Conservation (phyloP, 2,329 filamentous ascomycete species). For the Nemania sp. region DNA sequence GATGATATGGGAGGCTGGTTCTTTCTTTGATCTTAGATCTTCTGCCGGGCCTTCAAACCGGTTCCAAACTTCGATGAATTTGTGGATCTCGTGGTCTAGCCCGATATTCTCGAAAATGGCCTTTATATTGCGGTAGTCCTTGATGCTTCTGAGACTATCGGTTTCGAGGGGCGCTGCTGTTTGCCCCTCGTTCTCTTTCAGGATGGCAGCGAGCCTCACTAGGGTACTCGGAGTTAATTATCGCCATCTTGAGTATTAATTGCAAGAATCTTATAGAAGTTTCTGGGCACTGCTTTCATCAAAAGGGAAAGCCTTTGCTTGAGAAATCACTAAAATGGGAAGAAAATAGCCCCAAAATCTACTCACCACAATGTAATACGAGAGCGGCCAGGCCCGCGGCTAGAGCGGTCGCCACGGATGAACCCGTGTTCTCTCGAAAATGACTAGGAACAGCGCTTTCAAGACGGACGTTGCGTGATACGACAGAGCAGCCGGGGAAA, state of each 20-base stretch:
- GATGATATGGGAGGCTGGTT: no score
- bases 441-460: neutral
- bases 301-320: no score
- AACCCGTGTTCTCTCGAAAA: neutral
- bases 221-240: no score
- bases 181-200: neutral
- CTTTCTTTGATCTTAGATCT: no score
- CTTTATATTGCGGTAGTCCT: constrained; percentile 5
- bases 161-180: neutral
- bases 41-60: neutral
- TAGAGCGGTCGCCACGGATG: neutral
- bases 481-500: neutral
- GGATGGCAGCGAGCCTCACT: no score
- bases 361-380: neutral
- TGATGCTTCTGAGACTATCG: neutral
- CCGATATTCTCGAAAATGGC: constrained; percentile 1
- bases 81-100: neutral
- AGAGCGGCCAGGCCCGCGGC: neutral
- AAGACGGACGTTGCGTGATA: neutral
- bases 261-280: no score
- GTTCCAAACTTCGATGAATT: constrained; percentile 9
- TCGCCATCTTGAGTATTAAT: no score
- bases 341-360: no score
- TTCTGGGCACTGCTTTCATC: no score
- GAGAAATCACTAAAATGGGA: no score